Evolutionary conservation across 2,329 filamentous ascomycete genomes (phyloP), one percentile per base, ranked within the genome.

Genomic region (Alternaria sp.): DNA sequence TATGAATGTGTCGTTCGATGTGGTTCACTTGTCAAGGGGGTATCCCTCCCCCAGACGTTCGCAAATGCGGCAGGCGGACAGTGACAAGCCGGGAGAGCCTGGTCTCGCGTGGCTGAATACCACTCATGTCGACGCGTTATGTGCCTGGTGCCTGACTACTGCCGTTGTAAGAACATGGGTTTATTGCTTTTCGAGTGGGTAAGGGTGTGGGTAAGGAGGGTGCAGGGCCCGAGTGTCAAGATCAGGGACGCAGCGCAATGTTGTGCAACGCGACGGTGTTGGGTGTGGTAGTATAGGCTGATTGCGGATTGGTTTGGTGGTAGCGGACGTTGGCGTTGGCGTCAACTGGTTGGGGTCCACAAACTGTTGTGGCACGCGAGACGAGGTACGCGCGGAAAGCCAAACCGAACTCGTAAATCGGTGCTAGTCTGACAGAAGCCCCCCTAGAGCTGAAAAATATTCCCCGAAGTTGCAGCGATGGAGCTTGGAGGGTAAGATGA

Each of bases 51-150:
- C 54, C 54, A 56, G 18, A 42, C 54, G 44, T 56, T 56, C 28
- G 51, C 22, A 41, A 20, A 41, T 12, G 28, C 30, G 46, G 18
- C 51, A 47, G 43, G 24, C 39, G 20, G 42, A 30, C 44, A 47
- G 18, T 59, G 60, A 62, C 60, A 56, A 26, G 42, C 60, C 42
- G 51, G 60, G 60, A 48, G 39, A 46, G 46, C 56, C 60, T 44
- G 20, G 56, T 56, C 38, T 59, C 57, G 57, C 44, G 51, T 55
- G 44, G 57, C 26, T 48, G 43, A 54, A 47, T 24, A 49, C 46
- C 46, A 38, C 32, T 24, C 46, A 49, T 24, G 18, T 48, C 20
- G 30, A 48, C 49, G 49, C 49, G 49, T 41, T 30, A 26, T 41
- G 49, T 52, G 34, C 34, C 32, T 38, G 46, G 30, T 49, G 14